Percentiles rank a stretch among this genome's conserved stretches.
These are phyloP conservation scores for Urostyla sp. DNA, from an alignment of 73 alveolate genomes.

Conservation along the genomic window DNA sequence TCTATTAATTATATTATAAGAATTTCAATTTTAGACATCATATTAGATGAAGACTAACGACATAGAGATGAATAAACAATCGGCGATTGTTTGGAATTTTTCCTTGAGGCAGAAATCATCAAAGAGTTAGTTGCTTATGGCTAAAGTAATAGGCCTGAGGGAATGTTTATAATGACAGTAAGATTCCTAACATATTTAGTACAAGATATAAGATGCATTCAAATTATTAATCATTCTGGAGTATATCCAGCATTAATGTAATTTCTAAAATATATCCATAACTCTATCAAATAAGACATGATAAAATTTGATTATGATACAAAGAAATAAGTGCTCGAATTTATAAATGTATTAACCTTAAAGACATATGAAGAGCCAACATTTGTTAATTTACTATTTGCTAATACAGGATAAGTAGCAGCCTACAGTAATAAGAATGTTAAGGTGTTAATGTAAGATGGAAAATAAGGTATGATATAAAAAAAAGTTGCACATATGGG, in stretches of 20 bases:
- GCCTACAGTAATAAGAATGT: too few species aligned
- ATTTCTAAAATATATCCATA: slow-evolving; percentile 32
- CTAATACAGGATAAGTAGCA: slow-evolving; percentile 32
- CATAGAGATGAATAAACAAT: slow-evolving; percentile 27
- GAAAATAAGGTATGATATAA: too few species aligned
- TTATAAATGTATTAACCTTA: slow-evolving; percentile 21
- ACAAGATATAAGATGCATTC: slow-evolving; percentile 32
- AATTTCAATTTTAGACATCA: slow-evolving; percentile 20
- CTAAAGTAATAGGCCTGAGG: slow-evolving; percentile 36
- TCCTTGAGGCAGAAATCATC: not conserved
- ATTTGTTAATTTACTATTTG: slow-evolving; percentile 28
- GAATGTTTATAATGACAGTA: slow-evolving; percentile 15
- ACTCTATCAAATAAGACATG: slow-evolving; percentile 38
- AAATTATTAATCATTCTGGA: slow-evolving; percentile 29
- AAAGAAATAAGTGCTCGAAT: slow-evolving; percentile 14
- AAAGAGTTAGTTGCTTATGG: slow-evolving; percentile 43
- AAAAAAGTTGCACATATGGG: too few species aligned
- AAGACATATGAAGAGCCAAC: slow-evolving; percentile 43
- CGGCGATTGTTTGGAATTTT: slow-evolving; percentile 47
- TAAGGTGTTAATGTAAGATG: too few species aligned
- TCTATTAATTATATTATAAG: too few species aligned
- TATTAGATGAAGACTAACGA: slow-evolving; percentile 17
- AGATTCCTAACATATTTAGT: slow-evolving; percentile 31
- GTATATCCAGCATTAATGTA: slow-evolving; percentile 44
- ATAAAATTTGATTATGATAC: not conserved